Percentiles rank a stretch among this genome's conserved stretches.
Conservation (phyloP, 345 rosid genomes). For the Xanthoceras sorbifolium region DNA sequence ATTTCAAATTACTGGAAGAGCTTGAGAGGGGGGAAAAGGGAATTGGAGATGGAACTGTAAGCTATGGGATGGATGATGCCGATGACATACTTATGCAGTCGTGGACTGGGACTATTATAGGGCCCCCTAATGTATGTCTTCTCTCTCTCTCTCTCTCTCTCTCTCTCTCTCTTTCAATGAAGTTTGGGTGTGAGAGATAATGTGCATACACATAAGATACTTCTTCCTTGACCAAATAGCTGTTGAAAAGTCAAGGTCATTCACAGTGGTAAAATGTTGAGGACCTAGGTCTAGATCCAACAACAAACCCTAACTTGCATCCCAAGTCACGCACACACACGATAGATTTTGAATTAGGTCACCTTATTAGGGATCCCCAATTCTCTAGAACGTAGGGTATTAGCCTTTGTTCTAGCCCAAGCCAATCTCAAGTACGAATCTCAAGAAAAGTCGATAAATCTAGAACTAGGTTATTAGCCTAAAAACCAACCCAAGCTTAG, state of each 20-base stretch:
- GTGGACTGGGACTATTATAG: conserved; percentile 83
- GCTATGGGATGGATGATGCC: conserved; percentile 99
- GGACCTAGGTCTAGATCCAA: no score
- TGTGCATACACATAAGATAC: not conserved
- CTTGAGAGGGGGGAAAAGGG: conserved; percentile 85
- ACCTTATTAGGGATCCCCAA: no score
- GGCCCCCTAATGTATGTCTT: conserved; percentile 57
- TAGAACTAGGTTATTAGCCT: no score
- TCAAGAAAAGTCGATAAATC: no score
- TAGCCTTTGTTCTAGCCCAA: no score
- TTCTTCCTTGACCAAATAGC: not conserved
- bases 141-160: conserved; percentile 1
- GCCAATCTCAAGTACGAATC: no score
- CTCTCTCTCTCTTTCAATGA: not conserved
- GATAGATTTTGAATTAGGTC: no score
- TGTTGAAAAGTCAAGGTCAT: not conserved
- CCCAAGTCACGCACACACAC: no score
- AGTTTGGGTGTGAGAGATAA: not conserved
- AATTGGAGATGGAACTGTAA: conserved; percentile 95
- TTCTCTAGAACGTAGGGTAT: no score
- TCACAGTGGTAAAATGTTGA: not conserved
- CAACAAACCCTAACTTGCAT: no score
- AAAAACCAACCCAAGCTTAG: no score
- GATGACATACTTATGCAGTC: conserved; percentile 95
- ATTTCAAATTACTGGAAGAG: conserved; percentile 74